Evolutionary conservation across 495 filamentous ascomycete species (phyloP), one percentile per base, ranked within the genome.

Genomic region (Hypoxylon rickii): DNA sequence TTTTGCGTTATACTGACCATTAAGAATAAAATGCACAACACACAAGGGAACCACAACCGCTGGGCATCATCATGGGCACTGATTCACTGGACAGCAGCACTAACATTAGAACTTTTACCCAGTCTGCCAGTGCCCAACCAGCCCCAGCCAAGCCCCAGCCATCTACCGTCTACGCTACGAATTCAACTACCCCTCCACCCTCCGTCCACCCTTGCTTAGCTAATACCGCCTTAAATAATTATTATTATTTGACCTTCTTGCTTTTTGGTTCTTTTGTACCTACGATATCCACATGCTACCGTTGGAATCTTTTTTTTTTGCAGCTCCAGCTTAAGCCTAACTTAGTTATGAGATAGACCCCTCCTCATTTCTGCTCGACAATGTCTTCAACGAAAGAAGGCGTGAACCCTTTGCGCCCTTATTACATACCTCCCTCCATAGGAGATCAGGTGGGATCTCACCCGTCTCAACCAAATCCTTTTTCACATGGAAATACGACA

Each of bases 391-490:
- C 71, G 21, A 68, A 68, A 58, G 78, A 81, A 51, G 84, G 83
- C 58, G 87, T 89, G 49, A 97, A 98, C 72, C 94, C 94, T 51
- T 79, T 97, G 38, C 82, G 94, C 55, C 94, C 94, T 1, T 98
- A 98, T 73, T 97, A 98, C 73, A 84, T 90, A 59, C 92, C 93
- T 16, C 90, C 92, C 3, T 83, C 89, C 2, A 84, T 92, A 48
- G 84, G 87, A 19, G 78, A 84, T 21, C 70, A 77, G n/a, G 54
- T 63, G 40, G 76, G 73, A 40, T 58, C 66, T 15, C 67, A 71
- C 1, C 74, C 79, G 2, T 70, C 71, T 1, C 63, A 56, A 24
- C 72, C 75, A 33, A 75, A 73, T 50, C 71, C 77, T 15, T 77
- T 79, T 47, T 44, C 74, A 12, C 67, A 62, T 54, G 64, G 69